Base-by-base conservation (phyloP, 129 eudicot species). In the Helianthus tuberosus region DNA sequence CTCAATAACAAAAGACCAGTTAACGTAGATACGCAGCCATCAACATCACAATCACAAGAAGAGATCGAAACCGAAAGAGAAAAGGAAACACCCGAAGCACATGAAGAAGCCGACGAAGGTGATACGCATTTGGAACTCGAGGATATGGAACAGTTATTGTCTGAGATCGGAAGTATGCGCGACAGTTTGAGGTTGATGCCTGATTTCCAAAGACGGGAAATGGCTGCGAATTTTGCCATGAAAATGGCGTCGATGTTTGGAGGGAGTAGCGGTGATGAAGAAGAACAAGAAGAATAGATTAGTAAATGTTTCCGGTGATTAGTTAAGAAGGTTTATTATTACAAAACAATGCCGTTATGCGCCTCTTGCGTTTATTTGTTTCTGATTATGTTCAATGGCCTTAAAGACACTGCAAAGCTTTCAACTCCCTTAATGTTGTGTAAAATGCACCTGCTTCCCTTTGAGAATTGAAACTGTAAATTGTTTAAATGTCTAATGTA, bases 131-230 rank as follows among this genome's bases (percentile, higher is more conserved):
- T 68, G 39, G 94, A 87, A 68, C 71, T 87, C 12, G 99, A 90
- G 81, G 91, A 95, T 78, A 78, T 95, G 89, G 97, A 95, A 68
- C 89, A 77, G 69, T 64, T 95, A 50, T 89, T 91, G 96, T 84
- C 96, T 13, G 97, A 91, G 73, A 91, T 91, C 51, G 94, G 96
- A 62, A 91, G 79, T 35, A 67, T 87, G 82, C 90, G 97, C 6
- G 83, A 79, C 44, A 86, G 85, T 69, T 75, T 91, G 77, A 89
- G 99, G 84, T 78, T 90, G 79, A 82, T 88, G 91, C 97, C 99
- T 17, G 97, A 94, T 79, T 94, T 91, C 46, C 97, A 91, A 76
- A 91, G 97, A 86, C 83, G 96, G 68, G 99, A 90, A 66, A 86
- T 86, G 91, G 91, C 94, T 50, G 97, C 91, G 17, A 84, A 80